A percentile compares a stretch with the other conserved stretches of the same genome.
Evolutionary conservation across 371 early-diverging fungal species (phyloP).

Genomic region (Sporodiniella umbellata): DNA sequence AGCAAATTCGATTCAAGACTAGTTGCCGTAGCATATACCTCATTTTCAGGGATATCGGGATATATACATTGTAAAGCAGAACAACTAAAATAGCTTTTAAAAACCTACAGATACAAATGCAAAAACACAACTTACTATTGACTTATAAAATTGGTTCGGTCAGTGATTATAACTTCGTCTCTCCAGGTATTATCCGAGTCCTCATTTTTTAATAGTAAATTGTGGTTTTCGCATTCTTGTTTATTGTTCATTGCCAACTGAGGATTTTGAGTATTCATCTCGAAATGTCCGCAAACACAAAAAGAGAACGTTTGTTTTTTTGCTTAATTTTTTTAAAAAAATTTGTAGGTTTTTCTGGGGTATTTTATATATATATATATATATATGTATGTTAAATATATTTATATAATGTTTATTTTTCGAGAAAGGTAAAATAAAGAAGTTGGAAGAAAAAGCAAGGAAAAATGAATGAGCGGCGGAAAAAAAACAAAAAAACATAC

Average conservation of each 20-base stretch:
- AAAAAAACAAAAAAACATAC: background rate
- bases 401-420: too few species aligned
- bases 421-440: background rate
- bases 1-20: slow-evolving; percentile 41
- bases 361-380: too few species aligned
- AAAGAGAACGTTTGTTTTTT: background rate
- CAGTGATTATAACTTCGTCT: slow-evolving; percentile 23
- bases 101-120: slow-evolving; percentile 1
- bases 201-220: slow-evolving; percentile 2
- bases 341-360: too few species aligned
- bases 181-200: slow-evolving; percentile 26
- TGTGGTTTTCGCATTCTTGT: background rate
- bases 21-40: slow-evolving; percentile 35
- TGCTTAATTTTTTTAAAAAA: too few species aligned
- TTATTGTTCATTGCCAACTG: background rate
- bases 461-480: background rate
- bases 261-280: background rate
- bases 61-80: slow-evolving; percentile 36
- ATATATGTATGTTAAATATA: too few species aligned
- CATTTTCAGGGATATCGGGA: slow-evolving; percentile 31
- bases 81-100: slow-evolving; percentile 14
- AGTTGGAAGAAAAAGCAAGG: background rate
- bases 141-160: slow-evolving; percentile 23
- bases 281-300: background rate
- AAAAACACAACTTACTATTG: slow-evolving; percentile 41